These are phyloP conservation scores for Trametes meyenii DNA, from an alignment of 768 basidiomycete genomes.

Conservation along the genomic window DNA sequence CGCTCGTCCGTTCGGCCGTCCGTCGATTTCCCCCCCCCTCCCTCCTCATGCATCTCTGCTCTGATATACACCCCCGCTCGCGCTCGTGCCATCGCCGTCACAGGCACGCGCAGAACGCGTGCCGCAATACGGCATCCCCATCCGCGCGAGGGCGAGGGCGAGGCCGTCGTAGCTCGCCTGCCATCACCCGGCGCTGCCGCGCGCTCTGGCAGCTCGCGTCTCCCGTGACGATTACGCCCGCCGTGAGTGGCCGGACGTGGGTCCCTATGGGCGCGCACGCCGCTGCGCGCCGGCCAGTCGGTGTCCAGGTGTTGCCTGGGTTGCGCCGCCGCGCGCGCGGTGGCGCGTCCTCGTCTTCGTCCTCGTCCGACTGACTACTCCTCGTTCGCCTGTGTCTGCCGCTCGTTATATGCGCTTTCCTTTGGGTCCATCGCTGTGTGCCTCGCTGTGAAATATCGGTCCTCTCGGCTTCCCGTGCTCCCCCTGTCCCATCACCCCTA, in stretches of 20 bases:
- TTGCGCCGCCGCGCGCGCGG: too few species aligned
- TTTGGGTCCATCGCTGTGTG: slow-evolving; percentile 5
- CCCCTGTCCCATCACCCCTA: neutral
- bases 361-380: neutral
- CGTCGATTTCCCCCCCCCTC: neutral
- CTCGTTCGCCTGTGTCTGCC: neutral
- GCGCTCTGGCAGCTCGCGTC: too few species aligned
- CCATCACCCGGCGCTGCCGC: slow-evolving; percentile 6
- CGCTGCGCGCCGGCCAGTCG: neutral
- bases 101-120: slow-evolving; percentile 17
- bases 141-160: slow-evolving; percentile 4
- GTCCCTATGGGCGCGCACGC: slow-evolving; percentile 8
- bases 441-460: slow-evolving; percentile 15
- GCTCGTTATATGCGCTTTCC: neutral
- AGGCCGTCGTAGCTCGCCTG: neutral
- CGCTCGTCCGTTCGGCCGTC: neutral
- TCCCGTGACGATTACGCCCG: slow-evolving; percentile 1
- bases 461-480: slow-evolving; percentile 2
- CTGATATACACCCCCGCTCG: slow-evolving; percentile 3
- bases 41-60: neutral
- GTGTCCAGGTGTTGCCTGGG: neutral
- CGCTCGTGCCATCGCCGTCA: slow-evolving; percentile 3
- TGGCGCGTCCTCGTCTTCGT: neutral
- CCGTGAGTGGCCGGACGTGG: slow-evolving; percentile 5
- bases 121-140: slow-evolving; percentile 4